Evolutionary conservation across 1,284 basidiomycete species (phyloP), one percentile per base, ranked within the genome.

Genomic region (Puccinia hordei): DNA sequence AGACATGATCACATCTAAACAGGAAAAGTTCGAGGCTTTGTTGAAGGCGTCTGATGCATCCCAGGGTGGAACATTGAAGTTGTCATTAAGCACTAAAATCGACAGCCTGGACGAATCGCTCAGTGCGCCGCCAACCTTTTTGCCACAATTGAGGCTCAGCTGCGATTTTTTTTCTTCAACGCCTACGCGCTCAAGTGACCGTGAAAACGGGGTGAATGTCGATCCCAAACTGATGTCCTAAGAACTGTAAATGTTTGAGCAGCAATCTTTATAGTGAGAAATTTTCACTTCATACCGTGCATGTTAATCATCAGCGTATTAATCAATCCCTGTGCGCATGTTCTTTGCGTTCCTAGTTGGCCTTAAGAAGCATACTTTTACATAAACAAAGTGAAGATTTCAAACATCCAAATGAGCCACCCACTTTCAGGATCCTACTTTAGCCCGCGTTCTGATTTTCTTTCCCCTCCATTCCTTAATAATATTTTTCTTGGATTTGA

Each of bases 71-170:
- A 73, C 71, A 6, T 38, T 59, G 30, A 73, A 73, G 27, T 3
- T 73, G 6, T 57, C 71, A n/a, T 27, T 73, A 8, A 73, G 71
- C 24, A 57, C 71, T 12, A 73, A 73, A 51, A 73, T 73, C 38
- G 71, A 73, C 35, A 73, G 33, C n/a, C 2, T 73, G 6, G 33
- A 22, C 53, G 30, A 55, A 24, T 17, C 24, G 2, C 41, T 5
- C 1, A 8, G 19, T 24, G 17, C 5, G 19, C 63, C 19, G 22
- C 8, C 41, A 15, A 44, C 41, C 13, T 27, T 24, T 10, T n/a
- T 46, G 9, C 63, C 63, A 5, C 63, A 22, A 3, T 27, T 66
- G 38, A 66, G 63, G 41, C 41, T 66, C 63, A 44, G 38, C n/a
- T 46, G n/a, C 41, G 63, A 66, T 13, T 66, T 27, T 24, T 66